These are phyloP conservation scores for Tuber melanosporum DNA, from an alignment of 495 filamentous ascomycete genomes.

Conservation along the genomic window DNA sequence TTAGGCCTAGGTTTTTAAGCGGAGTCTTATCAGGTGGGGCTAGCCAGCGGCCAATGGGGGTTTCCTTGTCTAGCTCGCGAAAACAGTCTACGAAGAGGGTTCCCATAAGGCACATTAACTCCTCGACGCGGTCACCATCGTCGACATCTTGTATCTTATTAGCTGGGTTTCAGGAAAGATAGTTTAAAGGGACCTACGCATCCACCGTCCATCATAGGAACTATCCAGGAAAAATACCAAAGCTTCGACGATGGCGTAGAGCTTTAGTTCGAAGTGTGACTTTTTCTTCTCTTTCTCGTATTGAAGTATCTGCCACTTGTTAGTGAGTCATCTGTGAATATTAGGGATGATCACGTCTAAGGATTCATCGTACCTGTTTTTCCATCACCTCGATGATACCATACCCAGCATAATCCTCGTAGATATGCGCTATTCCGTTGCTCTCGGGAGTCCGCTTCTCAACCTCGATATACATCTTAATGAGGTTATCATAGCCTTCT, in stretches of 20 bases:
- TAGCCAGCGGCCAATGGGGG: background rate
- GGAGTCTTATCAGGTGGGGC: conserved; percentile 4
- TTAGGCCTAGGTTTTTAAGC: conserved; percentile 11
- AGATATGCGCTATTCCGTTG: conserved; percentile 12
- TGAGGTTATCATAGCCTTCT: conserved; percentile 12
- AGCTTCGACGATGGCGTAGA: conserved; percentile 16
- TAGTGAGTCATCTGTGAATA: background rate
- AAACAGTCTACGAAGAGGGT: conserved; percentile 14
- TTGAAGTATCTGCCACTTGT: conserved; percentile 3
- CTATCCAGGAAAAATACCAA: conserved; percentile 13
- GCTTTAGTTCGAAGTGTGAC: conserved; percentile 7
- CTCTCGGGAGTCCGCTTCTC: conserved; percentile 19
- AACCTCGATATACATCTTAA: conserved; percentile 21
- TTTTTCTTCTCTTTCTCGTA: conserved; percentile 13
- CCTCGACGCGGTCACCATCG: conserved; percentile 8
- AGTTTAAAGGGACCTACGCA: background rate
- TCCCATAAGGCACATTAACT: conserved; percentile 8
- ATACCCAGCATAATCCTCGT: conserved; percentile 13
- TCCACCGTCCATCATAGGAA: conserved; percentile 11
- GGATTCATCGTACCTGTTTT: conserved; percentile 5
- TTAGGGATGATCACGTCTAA: background rate
- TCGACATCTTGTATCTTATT: conserved; percentile 12
- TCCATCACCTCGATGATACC: conserved; percentile 20
- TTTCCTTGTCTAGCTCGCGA: conserved; percentile 5
- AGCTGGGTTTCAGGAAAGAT: background rate